Evolutionary conservation across 169 alveolate species (phyloP), one percentile per base, ranked within the genome.

Genomic region (Plasmodium malariae): DNA sequence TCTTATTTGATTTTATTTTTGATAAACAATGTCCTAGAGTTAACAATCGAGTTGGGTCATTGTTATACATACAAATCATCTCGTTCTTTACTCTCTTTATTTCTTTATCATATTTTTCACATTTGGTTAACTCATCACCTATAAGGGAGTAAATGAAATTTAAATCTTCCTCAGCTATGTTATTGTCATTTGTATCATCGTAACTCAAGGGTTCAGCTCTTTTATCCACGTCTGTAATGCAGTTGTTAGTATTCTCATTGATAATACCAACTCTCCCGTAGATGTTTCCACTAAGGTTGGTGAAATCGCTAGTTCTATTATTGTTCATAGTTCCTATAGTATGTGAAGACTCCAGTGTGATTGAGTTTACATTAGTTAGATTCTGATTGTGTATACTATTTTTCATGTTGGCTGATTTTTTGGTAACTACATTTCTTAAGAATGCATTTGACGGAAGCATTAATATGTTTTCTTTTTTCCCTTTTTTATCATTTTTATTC

Each of bases 321-420:
- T 2, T 54, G 7, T 14, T 28, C 14, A 6, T 24, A 17, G 17
- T 12, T n/a, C 5, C 30, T 3, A 54, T 30, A 49, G 19, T 14
- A 48, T 34, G n/a, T n/a, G n/a, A n/a, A 0, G 83, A 40, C 19
- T 69, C 91, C 17, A 83, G 36, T 14, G 91, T 83, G 68, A 83
- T 69, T 4, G 91, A 67, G 9, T 69, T 68, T 11, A 83, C 85
- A 55, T 83, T 83, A 57, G 3, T 5, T 12, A 83, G 49, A 14
- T 51, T 49, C 21, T 54, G 21, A 68, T 83, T 83, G 21, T 83
- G 91, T 1, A 83, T 68, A 30, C 91, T 83, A 68, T 83, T 83
- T 83, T 68, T 65, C 12, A 54, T 69, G 51, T 83, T 83, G 5
- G 86, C 21, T 0, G 85, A 36, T 83, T 67, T 49, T 26, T 69